Conservation (phyloP, 192 early-diverging fungal genomes). For the Chytriomyces sp. region DNA sequence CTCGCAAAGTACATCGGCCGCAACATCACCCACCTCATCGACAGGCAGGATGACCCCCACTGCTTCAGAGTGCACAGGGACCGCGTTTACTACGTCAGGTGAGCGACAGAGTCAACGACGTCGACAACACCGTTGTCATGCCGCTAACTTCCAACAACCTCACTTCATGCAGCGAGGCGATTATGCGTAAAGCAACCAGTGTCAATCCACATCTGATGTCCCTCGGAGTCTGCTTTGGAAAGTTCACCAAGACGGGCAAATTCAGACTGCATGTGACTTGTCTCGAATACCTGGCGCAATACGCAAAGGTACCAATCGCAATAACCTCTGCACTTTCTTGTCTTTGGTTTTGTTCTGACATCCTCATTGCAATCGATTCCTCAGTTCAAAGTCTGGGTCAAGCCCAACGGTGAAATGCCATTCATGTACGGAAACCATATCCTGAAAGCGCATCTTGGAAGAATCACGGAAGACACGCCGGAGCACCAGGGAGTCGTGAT, state of each 20-base stretch:
- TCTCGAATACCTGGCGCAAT: slow-evolving; percentile 91
- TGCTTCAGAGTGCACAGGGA: slow-evolving; percentile 96
- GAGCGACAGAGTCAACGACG: background rate
- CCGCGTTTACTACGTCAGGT: slow-evolving; percentile 96
- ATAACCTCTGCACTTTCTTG: background rate
- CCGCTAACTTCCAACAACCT: background rate
- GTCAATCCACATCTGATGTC: slow-evolving; percentile 87
- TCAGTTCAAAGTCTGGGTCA: slow-evolving; percentile 98
- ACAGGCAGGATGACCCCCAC: slow-evolving; percentile 94
- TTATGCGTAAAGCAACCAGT: slow-evolving; percentile 86
- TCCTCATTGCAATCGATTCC: background rate
- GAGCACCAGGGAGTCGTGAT: slow-evolving; percentile 97
- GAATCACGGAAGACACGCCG: slow-evolving; percentile 97
- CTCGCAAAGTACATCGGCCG: slow-evolving; percentile 97
- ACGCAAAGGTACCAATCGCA: slow-evolving; percentile 72
- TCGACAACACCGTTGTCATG: background rate
- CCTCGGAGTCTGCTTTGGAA: slow-evolving; percentile 97
- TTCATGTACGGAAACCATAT: slow-evolving; percentile 98
- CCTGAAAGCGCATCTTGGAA: slow-evolving; percentile 94
- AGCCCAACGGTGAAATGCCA: slow-evolving; percentile 98
- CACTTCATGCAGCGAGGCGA: slow-evolving; percentile 68
- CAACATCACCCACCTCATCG: slow-evolving; percentile 93
- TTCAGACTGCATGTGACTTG: slow-evolving; percentile 95
- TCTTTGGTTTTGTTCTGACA: slow-evolving; percentile 8
- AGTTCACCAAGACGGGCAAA: slow-evolving; percentile 97